Conservation (phyloP, 805 yeast species). For the Candida koratica region DNA sequence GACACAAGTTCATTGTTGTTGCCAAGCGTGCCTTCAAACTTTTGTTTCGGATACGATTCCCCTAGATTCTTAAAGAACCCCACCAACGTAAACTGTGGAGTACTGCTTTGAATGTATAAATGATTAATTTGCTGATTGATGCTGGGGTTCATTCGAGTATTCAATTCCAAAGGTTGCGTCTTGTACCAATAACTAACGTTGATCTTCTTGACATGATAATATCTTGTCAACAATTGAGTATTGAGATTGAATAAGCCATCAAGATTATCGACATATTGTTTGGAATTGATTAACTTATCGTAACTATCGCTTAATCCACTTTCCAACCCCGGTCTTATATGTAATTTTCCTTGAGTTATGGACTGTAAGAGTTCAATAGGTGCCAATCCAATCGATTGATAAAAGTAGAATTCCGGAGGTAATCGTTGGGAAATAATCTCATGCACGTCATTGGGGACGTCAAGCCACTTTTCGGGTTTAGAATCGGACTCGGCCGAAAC, state of each 20-base stretch:
- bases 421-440: conserved; percentile 78
- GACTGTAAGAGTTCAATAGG: conserved; percentile 63
- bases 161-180: conserved; percentile 41
- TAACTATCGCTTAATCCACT: conserved; percentile 57
- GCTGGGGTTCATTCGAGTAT: conserved; percentile 54
- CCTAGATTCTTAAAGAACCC: conserved; percentile 22
- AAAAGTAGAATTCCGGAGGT: conserved; percentile 82
- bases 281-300: conserved; percentile 47
- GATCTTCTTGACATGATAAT: conserved; percentile 72
- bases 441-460: conserved; percentile 74
- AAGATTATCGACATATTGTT: conserved; percentile 46
- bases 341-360: conserved; percentile 57
- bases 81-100: conserved; percentile 21
- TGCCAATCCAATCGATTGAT: conserved; percentile 72
- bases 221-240: conserved; percentile 73
- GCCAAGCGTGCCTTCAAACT: conserved; percentile 25
- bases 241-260: conserved; percentile 63
- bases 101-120: conserved; percentile 15
- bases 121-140: conserved; percentile 36
- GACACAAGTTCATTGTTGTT: conserved; percentile 50
- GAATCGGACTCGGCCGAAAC: conserved; percentile 8
- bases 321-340: conserved; percentile 65
- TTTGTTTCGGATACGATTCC: conserved; percentile 19
- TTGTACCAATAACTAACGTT: conserved; percentile 53
- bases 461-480: conserved; percentile 13